Conservation (phyloP, 1,284 basidiomycete genomes). For the Microbotryum lychnidis-dioicae region DNA sequence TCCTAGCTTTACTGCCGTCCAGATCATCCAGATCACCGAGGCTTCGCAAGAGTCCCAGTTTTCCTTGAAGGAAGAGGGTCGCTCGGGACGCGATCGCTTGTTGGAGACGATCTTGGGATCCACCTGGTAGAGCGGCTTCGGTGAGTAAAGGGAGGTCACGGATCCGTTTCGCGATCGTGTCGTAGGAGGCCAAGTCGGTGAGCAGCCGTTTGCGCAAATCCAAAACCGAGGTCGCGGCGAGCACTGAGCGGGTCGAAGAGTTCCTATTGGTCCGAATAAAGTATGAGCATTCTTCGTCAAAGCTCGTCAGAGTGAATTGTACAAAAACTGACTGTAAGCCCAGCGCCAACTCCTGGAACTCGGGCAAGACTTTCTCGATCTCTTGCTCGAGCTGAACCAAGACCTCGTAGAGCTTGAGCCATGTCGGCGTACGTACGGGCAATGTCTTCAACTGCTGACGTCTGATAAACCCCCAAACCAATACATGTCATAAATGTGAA, state of each 20-base stretch:
- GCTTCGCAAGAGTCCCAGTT: constrained; percentile 73
- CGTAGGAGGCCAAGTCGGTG: constrained; percentile 51
- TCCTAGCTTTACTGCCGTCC: neutral
- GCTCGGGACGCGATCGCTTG: constrained; percentile 69
- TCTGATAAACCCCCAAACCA: neutral
- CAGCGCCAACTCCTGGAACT: constrained; percentile 60
- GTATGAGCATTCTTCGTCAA: neutral
- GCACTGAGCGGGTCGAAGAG: neutral
- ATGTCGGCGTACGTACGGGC: constrained; percentile 29
- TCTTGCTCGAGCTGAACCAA: constrained; percentile 69
- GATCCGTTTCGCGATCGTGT: constrained; percentile 77
- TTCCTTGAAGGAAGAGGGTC: constrained; percentile 72
- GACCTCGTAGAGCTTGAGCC: constrained; percentile 47
- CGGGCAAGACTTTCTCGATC: constrained; percentile 58
- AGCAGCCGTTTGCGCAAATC: constrained; percentile 33
- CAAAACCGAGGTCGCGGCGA: constrained; percentile 9
- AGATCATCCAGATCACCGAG: constrained; percentile 29
- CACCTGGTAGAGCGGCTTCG: constrained; percentile 48
- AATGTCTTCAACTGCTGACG: constrained; percentile 30
- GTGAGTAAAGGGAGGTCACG: constrained; percentile 51
- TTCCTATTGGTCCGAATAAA: neutral
- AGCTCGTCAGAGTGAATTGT: neutral
- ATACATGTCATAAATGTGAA: too few species aligned
- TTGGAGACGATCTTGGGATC: constrained; percentile 75
- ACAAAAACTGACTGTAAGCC: constrained; percentile 48